These are phyloP conservation scores for Solanum corneliomulleri DNA, from an alignment of 257 asterid species.

Conservation along the genomic window DNA sequence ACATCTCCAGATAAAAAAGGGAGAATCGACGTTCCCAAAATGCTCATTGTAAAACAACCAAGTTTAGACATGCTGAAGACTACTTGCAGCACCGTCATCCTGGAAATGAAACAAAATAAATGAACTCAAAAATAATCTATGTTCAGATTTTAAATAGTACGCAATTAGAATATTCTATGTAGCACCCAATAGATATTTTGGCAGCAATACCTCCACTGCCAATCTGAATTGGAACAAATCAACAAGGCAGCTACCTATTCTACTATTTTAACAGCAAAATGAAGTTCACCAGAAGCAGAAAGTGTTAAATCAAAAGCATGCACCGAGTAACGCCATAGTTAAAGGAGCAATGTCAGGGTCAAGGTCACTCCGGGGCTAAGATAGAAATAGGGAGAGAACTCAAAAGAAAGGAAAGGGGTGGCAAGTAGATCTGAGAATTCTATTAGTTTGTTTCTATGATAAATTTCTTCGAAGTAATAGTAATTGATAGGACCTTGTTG, in stretches of 20 bases:
- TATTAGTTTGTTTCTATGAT: neutral
- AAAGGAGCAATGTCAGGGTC: neutral
- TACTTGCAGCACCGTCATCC: slow-evolving; percentile 35
- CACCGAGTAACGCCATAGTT: neutral
- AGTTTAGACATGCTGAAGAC: slow-evolving; percentile 35
- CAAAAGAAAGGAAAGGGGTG: neutral
- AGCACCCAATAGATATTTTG: neutral
- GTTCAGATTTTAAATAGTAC: neutral
- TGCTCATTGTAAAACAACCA: neutral
- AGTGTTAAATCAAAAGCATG: neutral
- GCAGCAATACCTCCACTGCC: neutral
- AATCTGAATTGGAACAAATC: neutral
- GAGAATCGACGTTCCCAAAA: neutral
- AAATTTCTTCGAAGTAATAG: neutral
- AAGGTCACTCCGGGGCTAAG: neutral
- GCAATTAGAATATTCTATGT: neutral
- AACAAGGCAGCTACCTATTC: neutral
- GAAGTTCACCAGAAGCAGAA: neutral
- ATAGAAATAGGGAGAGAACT: neutral
- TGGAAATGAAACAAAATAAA: slow-evolving; percentile 25
- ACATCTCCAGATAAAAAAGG: neutral
- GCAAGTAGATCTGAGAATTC: neutral
- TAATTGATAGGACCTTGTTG: neutral
- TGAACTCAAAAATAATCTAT: neutral
- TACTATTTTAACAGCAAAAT: neutral